Base-by-base conservation (phyloP, 2,329 filamentous ascomycete genomes). In the Fusarium bactridioides region DNA sequence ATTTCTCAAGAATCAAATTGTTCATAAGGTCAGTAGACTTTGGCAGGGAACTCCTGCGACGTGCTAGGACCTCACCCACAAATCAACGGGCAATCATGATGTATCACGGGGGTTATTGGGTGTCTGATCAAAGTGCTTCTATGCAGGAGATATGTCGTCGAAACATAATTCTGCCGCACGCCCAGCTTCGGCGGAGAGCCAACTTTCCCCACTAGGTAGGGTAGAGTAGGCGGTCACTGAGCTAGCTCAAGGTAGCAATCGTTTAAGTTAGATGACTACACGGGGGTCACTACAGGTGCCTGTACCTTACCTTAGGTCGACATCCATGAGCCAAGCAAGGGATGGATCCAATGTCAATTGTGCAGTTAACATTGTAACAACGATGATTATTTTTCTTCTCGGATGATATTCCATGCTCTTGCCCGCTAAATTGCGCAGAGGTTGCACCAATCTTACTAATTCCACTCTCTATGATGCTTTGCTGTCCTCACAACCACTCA, bases 391-490 rank as follows among this genome's bases (percentile, higher is more conserved):
- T 25, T 43, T 69, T 54, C 13, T 58, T 38, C 19, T 27, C 41
- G n/a, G 35, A 54, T 61, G 51, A 43, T 35, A 37, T 44, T 25
- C 29, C 37, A n/a, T 29, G 37, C 44, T n/a, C 43, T 27, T 19
- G 23, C 25, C n/a, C 43, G 43, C 41, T 40, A 21, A 63, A 44
- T 37, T 47, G 25, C 37, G 45, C 29, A 12, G 44, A 48, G 55
- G 51, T n/a, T 48, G 54, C 43, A 45, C 61, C 50, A 16, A 37
- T 35, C n/a, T 37, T 43, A 40, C 25, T 43, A 25, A 25, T 54
- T 55, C 5, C 35, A 53, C 35, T 51, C 56, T 47, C 44, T 75
- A 76, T 69, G 76, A 59, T 65, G 64, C 69, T 64, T 74, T 61
- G 74, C 61, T 67, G 61, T 69, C 73, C 73, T 66, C 40, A 50